These are phyloP conservation scores for Manihot esculenta DNA, from an alignment of 441 rosid genomes.

Conservation along the genomic window DNA sequence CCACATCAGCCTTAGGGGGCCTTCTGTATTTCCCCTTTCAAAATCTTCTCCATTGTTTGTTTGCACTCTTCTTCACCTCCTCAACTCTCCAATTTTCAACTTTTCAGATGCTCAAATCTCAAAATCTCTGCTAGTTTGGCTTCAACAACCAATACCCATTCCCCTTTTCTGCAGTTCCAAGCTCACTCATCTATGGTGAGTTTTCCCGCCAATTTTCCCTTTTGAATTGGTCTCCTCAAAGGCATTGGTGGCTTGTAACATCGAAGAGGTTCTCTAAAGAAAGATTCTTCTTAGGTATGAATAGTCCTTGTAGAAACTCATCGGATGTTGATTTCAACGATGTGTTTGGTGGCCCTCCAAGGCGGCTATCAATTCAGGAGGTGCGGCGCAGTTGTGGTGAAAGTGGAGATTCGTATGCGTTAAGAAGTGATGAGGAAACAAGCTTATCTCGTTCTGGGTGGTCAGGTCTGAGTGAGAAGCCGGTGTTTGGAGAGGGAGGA, in stretches of 20 bases:
- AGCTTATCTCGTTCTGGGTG: slow-evolving; percentile 28
- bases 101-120: slow-evolving; percentile 8
- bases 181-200: neutral
- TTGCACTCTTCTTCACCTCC: slow-evolving; percentile 19
- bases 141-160: slow-evolving; percentile 20
- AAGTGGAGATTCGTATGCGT: slow-evolving; percentile 27
- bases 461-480: slow-evolving; percentile 59
- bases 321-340: slow-evolving; percentile 75
- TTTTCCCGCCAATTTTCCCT: slow-evolving; percentile 40
- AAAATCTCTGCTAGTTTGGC: slow-evolving; percentile 15
- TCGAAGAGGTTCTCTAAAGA: no score
- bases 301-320: slow-evolving; percentile 24
- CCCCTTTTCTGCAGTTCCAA: slow-evolving; percentile 4
- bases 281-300: no score
- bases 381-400: slow-evolving; percentile 46
- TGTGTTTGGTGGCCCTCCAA: slow-evolving; percentile 95
- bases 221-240: neutral
- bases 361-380: slow-evolving; percentile 55
- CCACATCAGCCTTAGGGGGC: no score
- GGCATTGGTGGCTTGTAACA: neutral
- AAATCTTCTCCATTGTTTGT: slow-evolving; percentile 15
- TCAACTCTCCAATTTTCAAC: neutral
- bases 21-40: slow-evolving; percentile 21
- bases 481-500: slow-evolving; percentile 77
- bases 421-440: slow-evolving; percentile 28